Percentiles rank a stretch among this genome's conserved stretches.
Evolutionary conservation across 495 filamentous ascomycete species (phyloP).

Genomic region (Copromyces sp.): DNA sequence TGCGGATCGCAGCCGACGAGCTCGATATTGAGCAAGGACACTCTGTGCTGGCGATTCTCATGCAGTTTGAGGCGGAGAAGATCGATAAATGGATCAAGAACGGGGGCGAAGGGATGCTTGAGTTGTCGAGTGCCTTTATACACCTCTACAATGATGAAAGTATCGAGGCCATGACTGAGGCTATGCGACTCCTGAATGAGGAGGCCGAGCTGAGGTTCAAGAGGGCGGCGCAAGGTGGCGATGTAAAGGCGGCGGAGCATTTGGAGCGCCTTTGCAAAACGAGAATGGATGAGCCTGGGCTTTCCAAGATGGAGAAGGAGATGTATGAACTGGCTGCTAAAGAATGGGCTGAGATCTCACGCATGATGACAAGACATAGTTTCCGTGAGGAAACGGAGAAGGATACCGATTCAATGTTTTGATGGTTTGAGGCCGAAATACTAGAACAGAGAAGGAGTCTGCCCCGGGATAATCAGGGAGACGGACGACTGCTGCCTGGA

Average conservation of each 20-base stretch:
- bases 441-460: not conserved
- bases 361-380: not conserved
- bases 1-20: constrained; percentile 16
- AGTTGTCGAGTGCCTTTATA: not conserved
- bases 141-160: not conserved
- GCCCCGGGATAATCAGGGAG: not conserved
- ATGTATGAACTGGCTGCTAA: not conserved
- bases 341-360: not conserved
- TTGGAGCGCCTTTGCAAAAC: not conserved
- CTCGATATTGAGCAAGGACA: constrained; percentile 18
- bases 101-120: not conserved
- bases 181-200: not conserved
- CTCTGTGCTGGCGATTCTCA: constrained; percentile 17
- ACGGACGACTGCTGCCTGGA: not conserved
- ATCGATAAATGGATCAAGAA: constrained; percentile 7
- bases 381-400: not conserved
- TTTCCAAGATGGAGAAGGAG: not conserved
- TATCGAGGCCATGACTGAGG: not conserved
- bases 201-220: not conserved
- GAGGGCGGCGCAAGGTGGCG: not conserved
- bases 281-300: not conserved
- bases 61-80: constrained; percentile 9
- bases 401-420: not conserved
- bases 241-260: not conserved
- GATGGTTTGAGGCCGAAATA: not conserved